Base-by-base conservation (phyloP, 305 asterid species). In the Coffea humblotiana region DNA sequence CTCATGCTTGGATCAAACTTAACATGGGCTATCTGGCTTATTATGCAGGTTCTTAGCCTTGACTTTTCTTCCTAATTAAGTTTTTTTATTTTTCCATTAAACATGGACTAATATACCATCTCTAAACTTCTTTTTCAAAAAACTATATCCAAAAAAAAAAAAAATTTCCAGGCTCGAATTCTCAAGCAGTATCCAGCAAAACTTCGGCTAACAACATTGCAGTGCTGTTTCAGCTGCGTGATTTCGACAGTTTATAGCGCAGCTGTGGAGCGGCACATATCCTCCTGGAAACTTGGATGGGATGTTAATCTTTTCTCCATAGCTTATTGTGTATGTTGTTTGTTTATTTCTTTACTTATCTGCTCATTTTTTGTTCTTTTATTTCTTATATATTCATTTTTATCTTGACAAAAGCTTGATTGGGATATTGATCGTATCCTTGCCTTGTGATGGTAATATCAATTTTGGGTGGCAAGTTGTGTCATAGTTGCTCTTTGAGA, bases 211-310 rank as follows among this genome's bases (percentile, higher is more conserved):
- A 86, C 90, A 5, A 79, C 86, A 1, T 70, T 91, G 16, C 96
- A 91, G 35, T 84, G 88, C 52, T 79, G 86, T 43, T 82, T 78
- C 72, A 90, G 97, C 79, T 86, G 88, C 86, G 67, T 89, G 54
- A 89, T 88, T 23, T 88, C 97, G 11, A 77, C 90, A 13, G 70
- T 87, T 40, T 90, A 89, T 85, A 96, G 89, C 6, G 83, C 91
- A 78, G 68, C 76, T 6, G 87, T 86, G 74, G 92, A 86, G 71
- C 88, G 94, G 75, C 79, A 87, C 82, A 47, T 87, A 23, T 82
- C 88, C 18, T 85, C 89, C 15, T 92, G 97, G 97, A 86, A 78
- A 80, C 87, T 91, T 2, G 77, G 86, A 74, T 90, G 91, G 94
- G 89, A 90, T 79, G 66, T 89, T 66, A 88, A 90, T 83, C 93